Conservation (phyloP, 2,329 filamentous ascomycete genomes). For the Aureobasidium sp. region DNA sequence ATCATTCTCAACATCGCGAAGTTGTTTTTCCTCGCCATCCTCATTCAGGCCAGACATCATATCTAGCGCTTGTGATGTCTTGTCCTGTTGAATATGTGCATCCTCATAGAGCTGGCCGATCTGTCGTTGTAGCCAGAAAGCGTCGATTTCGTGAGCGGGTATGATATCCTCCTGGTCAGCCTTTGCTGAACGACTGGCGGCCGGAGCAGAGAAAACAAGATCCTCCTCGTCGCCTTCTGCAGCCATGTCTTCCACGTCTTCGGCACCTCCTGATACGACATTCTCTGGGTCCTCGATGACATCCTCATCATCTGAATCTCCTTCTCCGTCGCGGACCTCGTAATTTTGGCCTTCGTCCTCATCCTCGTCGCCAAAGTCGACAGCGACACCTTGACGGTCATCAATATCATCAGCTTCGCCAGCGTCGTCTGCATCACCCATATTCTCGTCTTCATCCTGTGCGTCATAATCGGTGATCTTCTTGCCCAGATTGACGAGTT, state of each 20-base stretch:
- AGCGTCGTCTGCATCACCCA: slow-evolving; percentile 58
- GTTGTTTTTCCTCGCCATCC: slow-evolving; percentile 72
- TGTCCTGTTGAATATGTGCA: slow-evolving; percentile 87
- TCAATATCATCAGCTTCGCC: slow-evolving; percentile 72
- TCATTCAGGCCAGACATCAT: slow-evolving; percentile 68
- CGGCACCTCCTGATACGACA: slow-evolving; percentile 39
- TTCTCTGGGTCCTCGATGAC: slow-evolving; percentile 22
- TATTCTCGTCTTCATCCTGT: slow-evolving; percentile 89
- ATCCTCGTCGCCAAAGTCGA: slow-evolving; percentile 88
- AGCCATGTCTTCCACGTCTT: slow-evolving; percentile 25
- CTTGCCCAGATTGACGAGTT: slow-evolving; percentile 91
- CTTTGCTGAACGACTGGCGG: slow-evolving; percentile 31
- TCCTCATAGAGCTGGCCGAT: slow-evolving; percentile 84
- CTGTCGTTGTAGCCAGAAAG: slow-evolving; percentile 92
- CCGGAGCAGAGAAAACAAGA: slow-evolving; percentile 64
- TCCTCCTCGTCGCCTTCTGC: slow-evolving; percentile 58
- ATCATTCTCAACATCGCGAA: slow-evolving; percentile 95
- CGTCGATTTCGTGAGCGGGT: slow-evolving; percentile 84
- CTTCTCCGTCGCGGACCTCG: slow-evolving; percentile 77
- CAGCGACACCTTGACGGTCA: slow-evolving; percentile 91
- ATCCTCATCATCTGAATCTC: slow-evolving; percentile 62
- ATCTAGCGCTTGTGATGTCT: slow-evolving; percentile 75
- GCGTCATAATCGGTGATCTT: slow-evolving; percentile 98
- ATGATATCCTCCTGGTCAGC: slow-evolving; percentile 49
- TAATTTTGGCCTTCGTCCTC: slow-evolving; percentile 74